Base-by-base conservation (phyloP, 139 green algal genomes). In the Volvox reticuliferus region DNA sequence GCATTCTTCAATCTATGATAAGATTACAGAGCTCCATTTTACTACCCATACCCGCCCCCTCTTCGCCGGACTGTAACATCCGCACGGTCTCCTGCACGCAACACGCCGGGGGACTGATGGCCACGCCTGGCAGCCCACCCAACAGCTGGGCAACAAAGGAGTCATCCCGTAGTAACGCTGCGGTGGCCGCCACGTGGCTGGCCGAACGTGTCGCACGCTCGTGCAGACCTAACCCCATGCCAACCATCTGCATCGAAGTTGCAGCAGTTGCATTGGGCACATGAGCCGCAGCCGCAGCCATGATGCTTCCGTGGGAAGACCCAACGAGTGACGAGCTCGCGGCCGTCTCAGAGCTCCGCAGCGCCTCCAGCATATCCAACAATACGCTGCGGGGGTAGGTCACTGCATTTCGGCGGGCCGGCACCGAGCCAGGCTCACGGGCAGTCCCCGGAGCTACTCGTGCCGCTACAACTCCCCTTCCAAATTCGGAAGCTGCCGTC, bases 371-470 rank as follows among this genome's bases (percentile, higher is more conserved):
- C 79, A 86, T 86, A 28, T 44, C 44, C 50, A 86, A 22, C 44
- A 86, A 55, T 6, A 73, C 50, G 50, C 44, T 73, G 44, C 79
- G 79, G 9, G 44, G 79, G 50, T 87, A 87, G 30, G 61, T 18
- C 3, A 87, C 81, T 62, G 81, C 81, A 22, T 87, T 87, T 22
- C 81, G 81, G 61, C 81, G 81, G 30, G 81, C n/a, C 50, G 79
- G 79, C 50, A 76, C 61, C 44, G 44, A 55, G 44, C 44, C 44
- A 55, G 44, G 44, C 44, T 55, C 44, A 55, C 44, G 44, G 44
- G 44, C 9, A 55, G 44, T 5, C 44, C 44, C 44, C 44, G 9
- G 44, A 55, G 44, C 44, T 55, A 55, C 5, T 55, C 9, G 44
- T 55, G 44, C 44, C 44, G 9, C 44, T 55, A 9, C 5, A 55